Evolutionary conservation across 441 rosid genomes (phyloP).

Genomic region (Omphalea diandra): DNA sequence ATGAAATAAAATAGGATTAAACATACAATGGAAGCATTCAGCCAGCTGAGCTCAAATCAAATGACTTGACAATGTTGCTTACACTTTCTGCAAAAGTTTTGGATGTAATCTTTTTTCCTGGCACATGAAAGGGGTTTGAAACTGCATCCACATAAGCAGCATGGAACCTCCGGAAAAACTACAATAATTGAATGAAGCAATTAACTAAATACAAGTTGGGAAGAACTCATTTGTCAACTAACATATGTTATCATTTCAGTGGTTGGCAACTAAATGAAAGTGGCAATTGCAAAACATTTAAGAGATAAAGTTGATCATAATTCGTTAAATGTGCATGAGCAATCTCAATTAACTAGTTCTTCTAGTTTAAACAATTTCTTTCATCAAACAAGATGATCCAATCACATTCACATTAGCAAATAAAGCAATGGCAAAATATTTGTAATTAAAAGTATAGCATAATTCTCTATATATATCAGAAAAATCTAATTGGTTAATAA

Average conservation of each 20-base stretch:
- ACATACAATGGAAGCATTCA: conserved; percentile 25
- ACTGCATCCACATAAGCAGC: conserved; percentile 92
- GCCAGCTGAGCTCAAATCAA: conserved; percentile 60
- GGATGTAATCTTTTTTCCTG: conserved; percentile 91
- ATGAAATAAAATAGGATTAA: background rate
- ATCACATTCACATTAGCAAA: too few species aligned
- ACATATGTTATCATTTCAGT: background rate
- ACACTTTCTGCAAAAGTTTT: conserved; percentile 76
- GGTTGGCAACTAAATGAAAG: background rate
- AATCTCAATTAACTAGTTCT: background rate
- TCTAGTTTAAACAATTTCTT: background rate
- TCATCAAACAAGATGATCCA: too few species aligned
- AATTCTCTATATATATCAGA: too few species aligned
- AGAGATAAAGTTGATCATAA: too few species aligned
- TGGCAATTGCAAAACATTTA: too few species aligned
- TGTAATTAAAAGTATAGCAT: too few species aligned
- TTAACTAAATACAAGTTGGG: background rate
- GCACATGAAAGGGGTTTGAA: conserved; percentile 91
- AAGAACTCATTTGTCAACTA: background rate
- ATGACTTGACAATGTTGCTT: conserved; percentile 79
- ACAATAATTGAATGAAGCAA: conserved; percentile 11
- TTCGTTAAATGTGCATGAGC: background rate
- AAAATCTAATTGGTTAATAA: too few species aligned
- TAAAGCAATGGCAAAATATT: too few species aligned
- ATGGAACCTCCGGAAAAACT: conserved; percentile 89